Conservation (phyloP, 192 early-diverging fungal genomes). For the Coemansia nantahalensis region DNA sequence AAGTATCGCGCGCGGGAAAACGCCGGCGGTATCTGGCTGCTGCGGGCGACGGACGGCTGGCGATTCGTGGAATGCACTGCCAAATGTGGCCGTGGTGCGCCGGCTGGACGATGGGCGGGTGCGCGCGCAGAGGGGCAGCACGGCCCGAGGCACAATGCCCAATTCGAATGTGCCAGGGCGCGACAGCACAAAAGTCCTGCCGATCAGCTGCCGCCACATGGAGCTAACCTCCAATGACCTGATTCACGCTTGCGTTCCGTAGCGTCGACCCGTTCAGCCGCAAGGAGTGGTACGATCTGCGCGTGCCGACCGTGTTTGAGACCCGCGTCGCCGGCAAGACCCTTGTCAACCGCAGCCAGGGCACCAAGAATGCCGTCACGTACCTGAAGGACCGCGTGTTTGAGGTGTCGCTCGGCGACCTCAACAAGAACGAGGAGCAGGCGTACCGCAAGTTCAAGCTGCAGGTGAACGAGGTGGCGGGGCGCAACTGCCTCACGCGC, state of each 20-base stretch:
- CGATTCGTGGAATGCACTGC: neutral
- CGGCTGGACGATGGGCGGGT: too few species aligned
- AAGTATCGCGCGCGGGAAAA: too few species aligned
- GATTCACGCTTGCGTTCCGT: too few species aligned
- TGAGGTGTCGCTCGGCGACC: conserved; percentile 95
- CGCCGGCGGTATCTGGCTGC: too few species aligned
- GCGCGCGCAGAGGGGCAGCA: too few species aligned
- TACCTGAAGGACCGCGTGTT: conserved; percentile 94
- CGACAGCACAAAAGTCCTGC: too few species aligned
- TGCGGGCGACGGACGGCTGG: neutral
- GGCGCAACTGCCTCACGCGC: conserved; percentile 99
- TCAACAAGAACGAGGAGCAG: conserved; percentile 89
- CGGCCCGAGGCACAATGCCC: too few species aligned
- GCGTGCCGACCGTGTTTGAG: conserved; percentile 94
- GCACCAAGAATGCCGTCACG: conserved; percentile 97
- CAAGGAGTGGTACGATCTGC: conserved; percentile 99
- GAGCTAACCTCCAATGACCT: too few species aligned
- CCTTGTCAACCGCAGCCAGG: conserved; percentile 99
- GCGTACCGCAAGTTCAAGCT: conserved; percentile 98
- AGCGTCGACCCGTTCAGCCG: conserved; percentile 98
- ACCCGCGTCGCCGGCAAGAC: conserved; percentile 97
- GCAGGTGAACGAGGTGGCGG: conserved; percentile 94
- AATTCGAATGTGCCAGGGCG: too few species aligned
- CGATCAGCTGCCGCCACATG: too few species aligned
- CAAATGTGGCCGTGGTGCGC: too few species aligned